Evolutionary conservation across 2,329 filamentous ascomycete genomes (phyloP).

Genomic region (Trichoderma harzianum): DNA sequence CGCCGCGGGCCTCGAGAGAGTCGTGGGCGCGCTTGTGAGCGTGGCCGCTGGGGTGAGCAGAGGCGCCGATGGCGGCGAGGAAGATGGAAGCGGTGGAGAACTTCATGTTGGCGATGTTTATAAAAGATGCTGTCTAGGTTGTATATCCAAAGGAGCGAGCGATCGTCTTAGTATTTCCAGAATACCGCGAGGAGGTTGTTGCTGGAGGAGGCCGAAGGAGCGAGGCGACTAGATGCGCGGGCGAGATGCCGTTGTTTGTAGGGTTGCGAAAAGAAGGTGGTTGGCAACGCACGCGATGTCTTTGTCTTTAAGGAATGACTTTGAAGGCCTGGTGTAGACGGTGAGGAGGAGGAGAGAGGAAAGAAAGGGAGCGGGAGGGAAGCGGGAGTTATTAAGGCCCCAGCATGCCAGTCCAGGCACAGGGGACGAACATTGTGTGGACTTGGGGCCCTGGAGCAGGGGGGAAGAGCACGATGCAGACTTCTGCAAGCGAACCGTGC

Average conservation of each 20-base stretch:
- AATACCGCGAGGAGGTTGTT: constrained; percentile 18
- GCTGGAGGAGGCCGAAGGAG: constrained; percentile 9
- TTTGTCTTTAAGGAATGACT: constrained; percentile 25
- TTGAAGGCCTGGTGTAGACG: constrained; percentile 18
- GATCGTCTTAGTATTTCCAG: constrained; percentile 19
- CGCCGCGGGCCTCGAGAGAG: constrained; percentile 30
- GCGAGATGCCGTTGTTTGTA: background rate
- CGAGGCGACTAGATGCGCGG: constrained; percentile 17
- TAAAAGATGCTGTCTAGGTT: constrained; percentile 3
- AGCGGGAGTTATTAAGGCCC: constrained; percentile 24
- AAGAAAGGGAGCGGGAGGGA: constrained; percentile 17
- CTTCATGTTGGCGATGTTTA: constrained; percentile 37
- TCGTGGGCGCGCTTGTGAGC: constrained; percentile 36
- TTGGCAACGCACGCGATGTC: constrained; percentile 16
- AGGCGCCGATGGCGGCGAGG: constrained; percentile 40
- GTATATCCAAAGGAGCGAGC: constrained; percentile 5
- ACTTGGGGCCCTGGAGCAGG: background rate
- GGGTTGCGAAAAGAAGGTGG: constrained; percentile 17
- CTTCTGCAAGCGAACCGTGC: background rate
- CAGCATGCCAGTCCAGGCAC: background rate
- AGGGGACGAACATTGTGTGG: background rate
- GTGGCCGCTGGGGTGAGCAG: constrained; percentile 41
- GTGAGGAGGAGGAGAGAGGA: constrained; percentile 15
- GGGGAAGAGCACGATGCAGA: background rate
- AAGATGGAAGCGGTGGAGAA: constrained; percentile 36